A percentile compares a stretch with the other conserved stretches of the same genome.
Conservation (phyloP, 2,329 filamentous ascomycete species). For the Amylocarpus encephaloides region DNA sequence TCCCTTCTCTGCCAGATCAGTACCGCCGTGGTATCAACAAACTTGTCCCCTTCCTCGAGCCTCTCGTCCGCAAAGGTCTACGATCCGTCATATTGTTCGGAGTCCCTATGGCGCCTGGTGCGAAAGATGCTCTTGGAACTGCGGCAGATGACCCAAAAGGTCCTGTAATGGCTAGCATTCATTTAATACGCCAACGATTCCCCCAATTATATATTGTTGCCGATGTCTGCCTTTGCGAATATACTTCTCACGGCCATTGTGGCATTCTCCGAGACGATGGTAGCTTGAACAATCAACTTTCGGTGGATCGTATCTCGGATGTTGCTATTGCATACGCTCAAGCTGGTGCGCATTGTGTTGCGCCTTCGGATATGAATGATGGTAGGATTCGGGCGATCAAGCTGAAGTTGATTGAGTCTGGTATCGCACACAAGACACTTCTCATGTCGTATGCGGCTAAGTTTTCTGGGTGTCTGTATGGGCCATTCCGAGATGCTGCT, state of each 20-base stretch:
- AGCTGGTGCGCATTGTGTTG: slow-evolving; percentile 93
- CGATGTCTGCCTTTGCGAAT: slow-evolving; percentile 97
- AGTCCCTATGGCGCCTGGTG: slow-evolving; percentile 72
- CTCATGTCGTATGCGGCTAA: slow-evolving; percentile 99
- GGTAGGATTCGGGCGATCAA: slow-evolving; percentile 96
- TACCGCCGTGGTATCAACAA: slow-evolving; percentile 82
- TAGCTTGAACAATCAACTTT: slow-evolving; percentile 84
- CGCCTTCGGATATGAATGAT: slow-evolving; percentile 98
- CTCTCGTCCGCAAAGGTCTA: slow-evolving; percentile 83
- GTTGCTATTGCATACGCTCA: slow-evolving; percentile 97
- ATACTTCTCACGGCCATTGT: slow-evolving; percentile 96
- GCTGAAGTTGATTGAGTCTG: slow-evolving; percentile 91
- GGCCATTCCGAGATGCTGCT: slow-evolving; percentile 93
- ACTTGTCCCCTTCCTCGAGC: slow-evolving; percentile 75
- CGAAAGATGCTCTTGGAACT: slow-evolving; percentile 88
- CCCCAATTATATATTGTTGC: slow-evolving; percentile 85
- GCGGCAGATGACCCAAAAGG: slow-evolving; percentile 88
- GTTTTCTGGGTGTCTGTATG: slow-evolving; percentile 93
- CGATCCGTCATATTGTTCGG: slow-evolving; percentile 93
- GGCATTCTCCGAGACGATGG: slow-evolving; percentile 92
- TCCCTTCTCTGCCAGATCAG: slow-evolving; percentile 88
- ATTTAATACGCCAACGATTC: slow-evolving; percentile 75
- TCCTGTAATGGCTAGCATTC: slow-evolving; percentile 83
- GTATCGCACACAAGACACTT: slow-evolving; percentile 82
- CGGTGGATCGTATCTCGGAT: slow-evolving; percentile 89